Base-by-base conservation (phyloP, 2,329 filamentous ascomycete species). In the Fusarium camptoceras region DNA sequence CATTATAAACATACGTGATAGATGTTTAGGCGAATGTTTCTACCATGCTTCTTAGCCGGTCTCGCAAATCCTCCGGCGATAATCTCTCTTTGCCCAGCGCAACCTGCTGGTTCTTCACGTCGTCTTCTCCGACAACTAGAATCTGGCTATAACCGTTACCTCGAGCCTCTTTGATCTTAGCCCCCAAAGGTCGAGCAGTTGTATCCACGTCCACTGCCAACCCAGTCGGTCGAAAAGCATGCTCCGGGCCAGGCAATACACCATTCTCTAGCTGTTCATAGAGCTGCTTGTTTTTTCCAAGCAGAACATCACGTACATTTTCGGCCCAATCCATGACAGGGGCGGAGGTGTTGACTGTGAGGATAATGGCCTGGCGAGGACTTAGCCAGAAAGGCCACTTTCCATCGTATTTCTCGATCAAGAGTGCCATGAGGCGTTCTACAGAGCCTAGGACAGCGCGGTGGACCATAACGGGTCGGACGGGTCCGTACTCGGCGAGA, bases 301-400 rank as follows among this genome's bases (percentile, higher is more conserved):
- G 79, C 7, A 90, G 81, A 8, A 87, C 77, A 49, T 86, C 80
- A 60, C 85, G 83, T 8, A 84, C 80, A 43, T 80, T 78, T 61
- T 77, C 82, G 24, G 81, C 86, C 83, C 80, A 87, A 2, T 78
- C 78, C 12, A 90, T 64, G 1, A 91, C 84, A 2, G 84, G 81
- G 6, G 83, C 80, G 7, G 84, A 85, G 50, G 89, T 85, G 73
- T 92, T 94, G 55, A 95, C 85, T 0, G 92, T 92, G 31, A 96
- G 80, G 59, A 97, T 86, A 47, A 91, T 88, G 43, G 88, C 90
- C 76, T 96, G 94, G 8, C 89, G 88, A 2, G 94, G 94, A 58
- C 92, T 94, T 12, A 97, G 84, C 94, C 94, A 97, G 78, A 97
- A 95, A 6, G 94, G 94, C 88, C 93, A 97, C 61, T 86, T 87